Conservation (phyloP, 441 rosid species). For the Syzygium syzygioides region DNA sequence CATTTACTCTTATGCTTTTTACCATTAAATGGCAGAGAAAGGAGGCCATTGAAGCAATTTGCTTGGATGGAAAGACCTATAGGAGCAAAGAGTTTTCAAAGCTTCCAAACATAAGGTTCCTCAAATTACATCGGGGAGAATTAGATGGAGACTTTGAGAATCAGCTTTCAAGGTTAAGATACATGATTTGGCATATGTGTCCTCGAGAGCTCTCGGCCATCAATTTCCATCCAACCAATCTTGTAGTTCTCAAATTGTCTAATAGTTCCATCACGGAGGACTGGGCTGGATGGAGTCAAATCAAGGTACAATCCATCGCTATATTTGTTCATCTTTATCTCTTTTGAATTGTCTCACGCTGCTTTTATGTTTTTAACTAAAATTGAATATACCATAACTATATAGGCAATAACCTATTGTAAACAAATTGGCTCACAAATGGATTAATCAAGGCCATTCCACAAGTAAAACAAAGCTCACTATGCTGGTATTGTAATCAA, state of each 20-base stretch:
- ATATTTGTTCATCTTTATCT: not conserved
- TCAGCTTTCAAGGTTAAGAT: no score
- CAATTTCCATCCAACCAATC: not conserved
- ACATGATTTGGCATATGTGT: rapidly evolving
- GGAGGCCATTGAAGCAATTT: rapidly evolving
- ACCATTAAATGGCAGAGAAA: not conserved
- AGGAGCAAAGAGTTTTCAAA: not conserved
- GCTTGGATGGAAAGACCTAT: no score
- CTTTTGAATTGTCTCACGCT: not conserved
- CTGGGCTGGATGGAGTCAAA: not conserved
- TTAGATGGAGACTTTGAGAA: not conserved
- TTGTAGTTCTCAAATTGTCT: not conserved
- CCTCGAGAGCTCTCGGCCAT: not conserved
- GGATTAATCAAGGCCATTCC: no score
- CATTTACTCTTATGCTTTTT: not conserved
- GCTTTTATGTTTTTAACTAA: no score
- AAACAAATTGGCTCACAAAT: no score
- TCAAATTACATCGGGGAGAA: rapidly evolving
- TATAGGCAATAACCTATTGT: not conserved
- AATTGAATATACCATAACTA: not conserved
- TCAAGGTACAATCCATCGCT: not conserved
- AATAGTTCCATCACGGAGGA: not conserved
- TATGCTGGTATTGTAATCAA: no score
- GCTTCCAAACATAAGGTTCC: not conserved
- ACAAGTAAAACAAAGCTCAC: no score